Percentiles rank a stretch among this genome's conserved stretches.
These are phyloP conservation scores for Camelina neglecta DNA, from an alignment of 345 rosid species.

Conservation along the genomic window DNA sequence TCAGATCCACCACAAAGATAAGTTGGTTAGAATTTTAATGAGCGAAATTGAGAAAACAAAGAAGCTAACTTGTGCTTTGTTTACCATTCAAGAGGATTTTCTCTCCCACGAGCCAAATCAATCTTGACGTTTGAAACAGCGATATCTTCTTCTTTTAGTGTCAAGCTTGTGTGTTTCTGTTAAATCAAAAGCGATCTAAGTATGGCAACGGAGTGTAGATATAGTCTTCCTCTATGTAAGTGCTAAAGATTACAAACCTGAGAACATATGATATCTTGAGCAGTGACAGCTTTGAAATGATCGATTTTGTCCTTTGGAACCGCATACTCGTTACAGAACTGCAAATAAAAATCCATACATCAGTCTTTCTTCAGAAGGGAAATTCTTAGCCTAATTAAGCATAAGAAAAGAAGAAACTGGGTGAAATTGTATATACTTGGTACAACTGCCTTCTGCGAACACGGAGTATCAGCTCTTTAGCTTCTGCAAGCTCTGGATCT, in stretches of 20 bases:
- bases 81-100: conserved; percentile 91
- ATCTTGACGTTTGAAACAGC: conserved; percentile 83
- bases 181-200: conserved; percentile 24
- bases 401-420: background rate
- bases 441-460: conserved; percentile 84
- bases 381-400: background rate
- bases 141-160: conserved; percentile 75
- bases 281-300: conserved; percentile 78
- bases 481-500: conserved; percentile 69
- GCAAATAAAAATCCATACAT: conserved; percentile 40
- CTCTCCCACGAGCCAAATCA: conserved; percentile 87
- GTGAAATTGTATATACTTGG: conserved; percentile 56
- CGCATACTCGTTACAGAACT: conserved; percentile 96
- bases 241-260: conserved; percentile 56
- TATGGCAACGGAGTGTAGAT: background rate
- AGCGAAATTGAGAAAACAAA: conserved; percentile 5
- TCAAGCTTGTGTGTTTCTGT: conserved; percentile 71
- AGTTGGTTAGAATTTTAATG: conserved; percentile 24
- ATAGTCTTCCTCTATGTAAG: background rate
- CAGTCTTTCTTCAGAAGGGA: background rate
- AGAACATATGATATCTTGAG: conserved; percentile 89
- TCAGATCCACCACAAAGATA: conserved; percentile 14
- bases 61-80: conserved; percentile 8
- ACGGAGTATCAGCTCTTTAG: conserved; percentile 80
- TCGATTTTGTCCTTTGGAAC: conserved; percentile 87